A percentile compares a stretch with the other conserved stretches of the same genome.
Conservation (phyloP, 2,329 filamentous ascomycete genomes). For the Nothopassalora personata region DNA sequence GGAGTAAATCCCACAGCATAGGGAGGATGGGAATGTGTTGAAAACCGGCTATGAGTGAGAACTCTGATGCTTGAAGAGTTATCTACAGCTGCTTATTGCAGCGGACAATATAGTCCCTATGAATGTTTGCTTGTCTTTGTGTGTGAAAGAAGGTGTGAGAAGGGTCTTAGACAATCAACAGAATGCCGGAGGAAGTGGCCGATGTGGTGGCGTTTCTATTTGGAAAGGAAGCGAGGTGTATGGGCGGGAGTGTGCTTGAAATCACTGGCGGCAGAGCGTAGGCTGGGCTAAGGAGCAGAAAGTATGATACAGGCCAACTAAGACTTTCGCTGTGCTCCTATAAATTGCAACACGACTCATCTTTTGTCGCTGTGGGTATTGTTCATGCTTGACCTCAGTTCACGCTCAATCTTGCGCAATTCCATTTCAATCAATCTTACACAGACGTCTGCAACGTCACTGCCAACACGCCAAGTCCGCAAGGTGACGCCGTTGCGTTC, state of each 20-base stretch:
- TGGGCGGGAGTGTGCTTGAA: conserved; percentile 46
- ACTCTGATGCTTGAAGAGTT: too few relatives aligned
- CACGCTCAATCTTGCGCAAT: conserved; percentile 38
- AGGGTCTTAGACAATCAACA: conserved; percentile 20
- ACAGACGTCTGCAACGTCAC: conserved; percentile 64
- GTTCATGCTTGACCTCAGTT: conserved; percentile 9
- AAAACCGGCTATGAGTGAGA: conserved; percentile 1
- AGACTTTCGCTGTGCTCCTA: background rate
- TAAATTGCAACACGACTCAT: background rate
- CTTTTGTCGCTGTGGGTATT: background rate
- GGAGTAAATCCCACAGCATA: conserved; percentile 34
- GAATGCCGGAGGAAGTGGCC: conserved; percentile 45
- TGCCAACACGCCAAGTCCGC: conserved; percentile 67
- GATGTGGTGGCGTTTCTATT: conserved; percentile 49
- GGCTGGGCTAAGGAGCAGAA: background rate
- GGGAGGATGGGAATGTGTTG: too few relatives aligned
- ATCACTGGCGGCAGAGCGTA: conserved; percentile 40
- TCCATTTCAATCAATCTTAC: conserved; percentile 58
- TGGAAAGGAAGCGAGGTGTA: conserved; percentile 41
- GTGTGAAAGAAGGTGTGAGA: too few relatives aligned
- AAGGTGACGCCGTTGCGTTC: conserved; percentile 61
- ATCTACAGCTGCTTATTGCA: too few relatives aligned
- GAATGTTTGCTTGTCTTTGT: too few relatives aligned
- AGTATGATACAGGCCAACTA: background rate
- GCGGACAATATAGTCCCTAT: too few relatives aligned